Conservation (phyloP, 2,329 filamentous ascomycete species). For the Neonectria magnoliae region DNA sequence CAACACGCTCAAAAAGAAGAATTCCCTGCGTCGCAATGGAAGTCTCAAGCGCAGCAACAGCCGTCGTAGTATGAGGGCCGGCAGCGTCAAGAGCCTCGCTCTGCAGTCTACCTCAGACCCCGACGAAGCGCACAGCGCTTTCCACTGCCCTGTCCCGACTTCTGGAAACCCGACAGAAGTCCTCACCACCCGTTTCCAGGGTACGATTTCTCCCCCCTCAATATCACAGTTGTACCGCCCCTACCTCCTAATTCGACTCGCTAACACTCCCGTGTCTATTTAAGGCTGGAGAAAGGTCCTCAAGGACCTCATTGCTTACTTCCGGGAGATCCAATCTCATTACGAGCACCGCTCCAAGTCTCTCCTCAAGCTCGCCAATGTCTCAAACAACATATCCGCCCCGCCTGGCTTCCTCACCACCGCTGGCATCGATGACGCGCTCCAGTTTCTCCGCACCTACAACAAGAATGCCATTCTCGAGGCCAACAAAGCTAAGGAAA, state of each 20-base stretch:
- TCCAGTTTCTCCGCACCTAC: slow-evolving; percentile 81
- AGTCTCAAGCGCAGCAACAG: slow-evolving; percentile 85
- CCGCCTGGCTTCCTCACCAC: slow-evolving; percentile 81
- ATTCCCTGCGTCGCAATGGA: slow-evolving; percentile 75
- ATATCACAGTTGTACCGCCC: neutral
- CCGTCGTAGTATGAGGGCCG: slow-evolving; percentile 82
- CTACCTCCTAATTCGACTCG: neutral
- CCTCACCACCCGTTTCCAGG: slow-evolving; percentile 87
- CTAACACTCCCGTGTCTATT: slow-evolving; percentile 48
- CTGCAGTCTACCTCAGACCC: slow-evolving; percentile 75
- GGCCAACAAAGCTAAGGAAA: slow-evolving; percentile 87
- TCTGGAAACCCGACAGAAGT: slow-evolving; percentile 87
- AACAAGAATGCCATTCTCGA: slow-evolving; percentile 84
- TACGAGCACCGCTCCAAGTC: slow-evolving; percentile 89
- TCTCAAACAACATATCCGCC: slow-evolving; percentile 81
- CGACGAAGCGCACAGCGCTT: slow-evolving; percentile 82
- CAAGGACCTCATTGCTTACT: slow-evolving; percentile 94
- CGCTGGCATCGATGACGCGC: slow-evolving; percentile 88
- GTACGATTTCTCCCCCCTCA: slow-evolving; percentile 58
- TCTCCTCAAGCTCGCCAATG: slow-evolving; percentile 82
- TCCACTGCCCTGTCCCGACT: slow-evolving; percentile 90
- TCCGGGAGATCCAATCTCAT: slow-evolving; percentile 87
- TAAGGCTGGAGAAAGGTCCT: slow-evolving; percentile 96
- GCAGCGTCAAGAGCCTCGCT: slow-evolving; percentile 84
- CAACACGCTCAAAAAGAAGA: slow-evolving; percentile 90